phyloP scores from a whole-genome alignment of 2,329 filamentous ascomycete species.

The Myotisia sp. region DNA sequence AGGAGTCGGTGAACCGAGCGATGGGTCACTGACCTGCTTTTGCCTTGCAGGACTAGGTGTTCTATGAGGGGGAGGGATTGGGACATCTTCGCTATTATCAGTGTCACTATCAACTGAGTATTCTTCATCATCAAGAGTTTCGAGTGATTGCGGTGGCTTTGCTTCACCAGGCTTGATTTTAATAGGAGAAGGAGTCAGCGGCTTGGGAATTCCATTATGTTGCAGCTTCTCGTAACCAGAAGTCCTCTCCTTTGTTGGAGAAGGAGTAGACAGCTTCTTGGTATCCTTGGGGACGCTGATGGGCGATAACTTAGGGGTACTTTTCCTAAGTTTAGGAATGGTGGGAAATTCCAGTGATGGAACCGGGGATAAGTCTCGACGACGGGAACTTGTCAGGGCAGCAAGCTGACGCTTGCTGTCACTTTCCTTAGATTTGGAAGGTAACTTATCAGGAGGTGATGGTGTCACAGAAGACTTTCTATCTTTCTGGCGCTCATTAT shows the following conservation, averaged over 20 bases:
- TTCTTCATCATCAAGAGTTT: conserved; percentile 12
- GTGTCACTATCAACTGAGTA: conserved; percentile 5
- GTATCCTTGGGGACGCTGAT: conserved; percentile 14
- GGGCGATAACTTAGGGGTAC: conserved; percentile 22
- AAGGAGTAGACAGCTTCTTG: no score
- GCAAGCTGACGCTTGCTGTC: conserved; percentile 13
- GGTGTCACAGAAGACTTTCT: conserved; percentile 6
- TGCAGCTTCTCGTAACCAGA: conserved; percentile 14
- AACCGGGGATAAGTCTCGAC: conserved; percentile 31
- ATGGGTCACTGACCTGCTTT: conserved; percentile 30
- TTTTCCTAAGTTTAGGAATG: conserved; percentile 30
- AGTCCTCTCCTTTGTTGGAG: conserved; percentile 21
- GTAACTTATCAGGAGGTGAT: neutral
- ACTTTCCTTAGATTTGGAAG: conserved; percentile 9
- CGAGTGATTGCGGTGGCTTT: conserved; percentile 3
- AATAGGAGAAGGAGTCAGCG: no score
- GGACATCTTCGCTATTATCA: conserved; percentile 18
- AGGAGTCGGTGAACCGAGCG: conserved; percentile 36
- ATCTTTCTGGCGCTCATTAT: conserved; percentile 7
- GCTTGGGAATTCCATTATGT: no score
- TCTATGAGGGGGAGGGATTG: conserved; percentile 36
- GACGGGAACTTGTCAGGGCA: conserved; percentile 18
- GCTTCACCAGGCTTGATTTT: conserved; percentile 9
- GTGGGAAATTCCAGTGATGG: conserved; percentile 33
- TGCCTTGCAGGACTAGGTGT: conserved; percentile 33